Conservation (phyloP, 2,329 filamentous ascomycete genomes). For the Neocatenulostroma microsporum region DNA sequence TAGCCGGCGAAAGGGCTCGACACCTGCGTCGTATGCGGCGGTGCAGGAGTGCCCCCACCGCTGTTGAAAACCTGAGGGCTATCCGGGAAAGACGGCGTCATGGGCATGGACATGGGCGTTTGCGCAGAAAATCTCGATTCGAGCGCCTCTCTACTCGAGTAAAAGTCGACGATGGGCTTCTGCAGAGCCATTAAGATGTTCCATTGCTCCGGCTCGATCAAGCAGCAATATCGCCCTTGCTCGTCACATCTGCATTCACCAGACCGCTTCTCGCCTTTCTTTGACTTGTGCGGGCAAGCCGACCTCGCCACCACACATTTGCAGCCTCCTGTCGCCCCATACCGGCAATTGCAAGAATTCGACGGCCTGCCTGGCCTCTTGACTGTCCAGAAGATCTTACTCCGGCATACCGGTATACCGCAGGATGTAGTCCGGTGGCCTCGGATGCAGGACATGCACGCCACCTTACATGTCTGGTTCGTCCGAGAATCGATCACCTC, state of each 20-base stretch:
- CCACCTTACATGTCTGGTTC: constrained; percentile 27
- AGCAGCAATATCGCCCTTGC: constrained; percentile 28
- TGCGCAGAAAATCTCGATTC: constrained; percentile 15
- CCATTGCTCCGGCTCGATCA: constrained; percentile 27
- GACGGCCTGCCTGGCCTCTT: constrained; percentile 29
- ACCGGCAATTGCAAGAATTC: constrained; percentile 28
- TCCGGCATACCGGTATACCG: constrained; percentile 28
- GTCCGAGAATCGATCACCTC: constrained; percentile 27
- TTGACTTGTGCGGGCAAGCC: constrained; percentile 28
- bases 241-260: constrained; percentile 29
- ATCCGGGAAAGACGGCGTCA: constrained; percentile 13
- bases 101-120: constrained; percentile 12
- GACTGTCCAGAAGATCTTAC: constrained; percentile 30
- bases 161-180: constrained; percentile 26
- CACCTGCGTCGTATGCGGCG: constrained; percentile 5
- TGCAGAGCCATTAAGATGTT: constrained; percentile 20
- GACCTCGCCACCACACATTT: constrained; percentile 27
- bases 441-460: constrained; percentile 31
- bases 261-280: constrained; percentile 29
- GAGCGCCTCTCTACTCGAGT: constrained; percentile 20
- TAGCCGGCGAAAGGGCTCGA: constrained; percentile 12
- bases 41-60: constrained; percentile 6
- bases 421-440: constrained; percentile 30
- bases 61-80: constrained; percentile 7
- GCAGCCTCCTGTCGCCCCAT: constrained; percentile 25